Evolutionary conservation across 192 early-diverging fungal genomes (phyloP).

Genomic region (Coemansia sp.): DNA sequence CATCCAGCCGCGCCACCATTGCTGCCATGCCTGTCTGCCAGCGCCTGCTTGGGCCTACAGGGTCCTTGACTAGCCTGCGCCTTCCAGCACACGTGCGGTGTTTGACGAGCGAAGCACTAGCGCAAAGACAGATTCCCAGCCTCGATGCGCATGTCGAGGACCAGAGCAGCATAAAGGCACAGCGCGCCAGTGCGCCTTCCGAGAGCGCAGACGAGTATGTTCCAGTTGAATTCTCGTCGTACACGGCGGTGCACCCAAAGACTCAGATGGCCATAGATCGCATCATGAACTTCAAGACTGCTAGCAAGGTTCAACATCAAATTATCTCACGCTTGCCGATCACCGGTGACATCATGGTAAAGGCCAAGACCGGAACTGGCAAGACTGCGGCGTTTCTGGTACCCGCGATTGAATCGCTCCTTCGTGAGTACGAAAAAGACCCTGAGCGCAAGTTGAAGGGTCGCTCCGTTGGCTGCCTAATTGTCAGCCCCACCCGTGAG

Average conservation of each 20-base stretch:
- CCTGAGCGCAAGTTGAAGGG: slow-evolving; percentile 59
- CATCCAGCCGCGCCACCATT: background rate
- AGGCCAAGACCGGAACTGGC: slow-evolving; percentile 97
- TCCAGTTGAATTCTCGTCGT: slow-evolving; percentile 61
- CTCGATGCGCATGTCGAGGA: background rate
- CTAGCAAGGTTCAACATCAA: slow-evolving; percentile 85
- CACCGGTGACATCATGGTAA: slow-evolving; percentile 83
- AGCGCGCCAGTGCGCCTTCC: background rate
- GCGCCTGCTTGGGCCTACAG: background rate
- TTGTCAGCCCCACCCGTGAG: slow-evolving; percentile 92
- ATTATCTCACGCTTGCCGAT: slow-evolving; percentile 76
- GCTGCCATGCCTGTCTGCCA: slow-evolving; percentile 11
- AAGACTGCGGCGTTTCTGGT: slow-evolving; percentile 97
- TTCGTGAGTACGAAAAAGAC: slow-evolving; percentile 65
- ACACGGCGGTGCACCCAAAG: slow-evolving; percentile 41
- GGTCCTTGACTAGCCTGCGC: background rate
- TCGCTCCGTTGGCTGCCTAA: slow-evolving; percentile 66
- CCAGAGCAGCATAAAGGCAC: background rate
- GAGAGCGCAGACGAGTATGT: slow-evolving; percentile 39
- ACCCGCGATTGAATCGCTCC: slow-evolving; percentile 78
- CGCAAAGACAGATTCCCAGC: slow-evolving; percentile 3
- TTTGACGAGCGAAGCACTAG: slow-evolving; percentile 35
- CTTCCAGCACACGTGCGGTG: slow-evolving; percentile 5
- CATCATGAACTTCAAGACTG: slow-evolving; percentile 74
- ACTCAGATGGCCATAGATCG: slow-evolving; percentile 64